Evolutionary conservation across 805 yeast genomes (phyloP).

Genomic region (Debaryomyces prosopidis): DNA sequence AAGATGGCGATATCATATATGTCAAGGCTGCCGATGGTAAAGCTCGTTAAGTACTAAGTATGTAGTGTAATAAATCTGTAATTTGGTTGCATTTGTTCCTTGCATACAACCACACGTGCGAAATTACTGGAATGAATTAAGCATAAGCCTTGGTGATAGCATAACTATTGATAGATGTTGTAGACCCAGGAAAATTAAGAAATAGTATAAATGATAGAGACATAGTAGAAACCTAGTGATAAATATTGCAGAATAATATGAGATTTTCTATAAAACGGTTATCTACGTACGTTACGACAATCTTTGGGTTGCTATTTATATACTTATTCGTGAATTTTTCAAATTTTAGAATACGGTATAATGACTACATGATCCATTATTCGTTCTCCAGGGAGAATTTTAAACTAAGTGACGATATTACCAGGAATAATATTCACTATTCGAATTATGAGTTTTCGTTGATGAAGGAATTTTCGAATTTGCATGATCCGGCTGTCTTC

Average conservation of each 20-base stretch:
- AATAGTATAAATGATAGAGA: background rate
- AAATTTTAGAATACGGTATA: background rate
- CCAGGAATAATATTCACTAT: slow-evolving; percentile 21
- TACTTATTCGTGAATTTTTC: background rate
- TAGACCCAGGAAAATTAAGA: background rate
- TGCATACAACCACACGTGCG: background rate
- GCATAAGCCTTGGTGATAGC: too few relatives aligned
- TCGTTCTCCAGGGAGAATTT: slow-evolving; percentile 11
- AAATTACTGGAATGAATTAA: too few relatives aligned
- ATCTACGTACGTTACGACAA: background rate
- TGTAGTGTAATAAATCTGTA: too few relatives aligned
- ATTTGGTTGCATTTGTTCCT: too few relatives aligned
- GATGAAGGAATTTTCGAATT: background rate
- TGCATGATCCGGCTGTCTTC: slow-evolving; percentile 6
- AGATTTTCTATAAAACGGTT: slow-evolving; percentile 10
- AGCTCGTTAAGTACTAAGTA: slow-evolving; percentile 41
- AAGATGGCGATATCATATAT: slow-evolving; percentile 90
- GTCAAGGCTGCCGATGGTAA: slow-evolving; percentile 95
- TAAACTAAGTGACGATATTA: slow-evolving; percentile 9
- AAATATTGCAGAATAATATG: slow-evolving; percentile 3
- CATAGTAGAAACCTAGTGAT: background rate
- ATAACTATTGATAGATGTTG: too few relatives aligned
- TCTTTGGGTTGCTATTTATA: background rate
- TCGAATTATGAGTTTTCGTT: slow-evolving; percentile 17
- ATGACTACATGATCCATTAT: background rate